Evolutionary conservation across 345 rosid genomes (phyloP), one percentile per base, ranked within the genome.

Genomic region (Eucalyptus pumila): DNA sequence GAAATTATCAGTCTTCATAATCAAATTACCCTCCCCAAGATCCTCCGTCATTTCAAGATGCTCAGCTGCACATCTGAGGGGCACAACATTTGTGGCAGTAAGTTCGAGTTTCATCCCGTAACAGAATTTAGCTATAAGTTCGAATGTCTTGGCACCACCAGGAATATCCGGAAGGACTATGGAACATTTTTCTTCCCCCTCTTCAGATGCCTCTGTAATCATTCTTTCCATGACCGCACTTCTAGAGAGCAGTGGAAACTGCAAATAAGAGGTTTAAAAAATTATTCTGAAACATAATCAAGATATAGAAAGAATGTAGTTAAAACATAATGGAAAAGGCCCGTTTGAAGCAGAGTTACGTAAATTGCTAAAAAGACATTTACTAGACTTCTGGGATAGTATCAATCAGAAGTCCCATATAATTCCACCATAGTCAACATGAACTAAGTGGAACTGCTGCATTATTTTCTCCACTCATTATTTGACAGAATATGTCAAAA

Each of bases 191-290:
- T 95, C 97, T 89, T 96, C 97, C 37, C 90, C 97, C 91, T 94
- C 95, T 91, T 93, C 87, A 49, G 97, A 94, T 49, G 94, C 95
- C 89, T 96, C 96, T n/a, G 99, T 96, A 85, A 98, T 97, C 88
- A 92, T 89, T 92, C 94, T 94, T 94, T 97, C 99, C 98, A 98
- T 90, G 47, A 95, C 94, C 87, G 97, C 99, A 90, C 99, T 98
- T 93, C 96, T 95, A 86, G 99, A 98, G 80, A 97, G 98, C 92
- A 98, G 87, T n/a, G 99, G 99, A 90, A 98, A 98, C 99, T 98
- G 96, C 94, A 93, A 80, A 48, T 42, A 37, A 80, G n/a, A 86
- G n/a, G 86, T 80, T 40, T 81, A 30, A 47, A 32, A 83, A 50
- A 44, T 88, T 14, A 19, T 14, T 47, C 85, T 87, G 49, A 89